A percentile compares a stretch with the other conserved stretches of the same genome.
Conservation (phyloP, 1,284 basidiomycete genomes). For the Austroboletus rostrupii region DNA sequence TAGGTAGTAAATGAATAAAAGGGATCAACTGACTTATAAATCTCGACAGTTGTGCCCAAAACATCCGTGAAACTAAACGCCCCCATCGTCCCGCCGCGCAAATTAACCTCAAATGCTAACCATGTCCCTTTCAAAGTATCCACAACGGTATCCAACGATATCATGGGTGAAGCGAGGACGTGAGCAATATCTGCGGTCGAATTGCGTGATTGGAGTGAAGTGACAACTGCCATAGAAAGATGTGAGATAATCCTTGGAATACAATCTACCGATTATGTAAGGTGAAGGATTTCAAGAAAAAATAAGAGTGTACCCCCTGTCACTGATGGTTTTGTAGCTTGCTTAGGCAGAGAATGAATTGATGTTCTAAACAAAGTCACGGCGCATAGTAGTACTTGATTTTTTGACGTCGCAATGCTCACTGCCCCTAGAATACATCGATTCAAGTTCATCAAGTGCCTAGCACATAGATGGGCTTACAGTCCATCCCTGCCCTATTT, state of each 20-base stretch:
- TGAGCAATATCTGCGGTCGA: slow-evolving; percentile 55
- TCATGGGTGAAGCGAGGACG: slow-evolving; percentile 39
- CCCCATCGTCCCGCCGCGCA: slow-evolving; percentile 32
- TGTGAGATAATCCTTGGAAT: slow-evolving; percentile 16
- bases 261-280: slow-evolving; percentile 12
- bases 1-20: slow-evolving; percentile 1
- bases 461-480: slow-evolving; percentile 33
- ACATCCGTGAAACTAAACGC: slow-evolving; percentile 39
- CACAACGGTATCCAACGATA: slow-evolving; percentile 37
- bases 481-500: slow-evolving; percentile 42
- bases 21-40: slow-evolving; percentile 45
- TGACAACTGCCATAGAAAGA: slow-evolving; percentile 36
- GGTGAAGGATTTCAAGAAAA: slow-evolving; percentile 8
- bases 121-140: slow-evolving; percentile 44
- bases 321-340: slow-evolving; percentile 16
- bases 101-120: slow-evolving; percentile 37
- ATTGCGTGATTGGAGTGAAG: slow-evolving; percentile 43
- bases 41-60: slow-evolving; percentile 51
- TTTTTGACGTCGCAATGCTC: slow-evolving; percentile 51
- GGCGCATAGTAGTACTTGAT: slow-evolving; percentile 49
- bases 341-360: slow-evolving; percentile 48
- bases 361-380: slow-evolving; percentile 42
- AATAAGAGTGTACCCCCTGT: slow-evolving; percentile 18
- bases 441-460: slow-evolving; percentile 3
- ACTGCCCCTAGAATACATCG: slow-evolving; percentile 41